Evolutionary conservation across 352 stramenopile genomes (phyloP), one percentile per base, ranked within the genome.

Genomic region (Globisporangium apiculatum): DNA sequence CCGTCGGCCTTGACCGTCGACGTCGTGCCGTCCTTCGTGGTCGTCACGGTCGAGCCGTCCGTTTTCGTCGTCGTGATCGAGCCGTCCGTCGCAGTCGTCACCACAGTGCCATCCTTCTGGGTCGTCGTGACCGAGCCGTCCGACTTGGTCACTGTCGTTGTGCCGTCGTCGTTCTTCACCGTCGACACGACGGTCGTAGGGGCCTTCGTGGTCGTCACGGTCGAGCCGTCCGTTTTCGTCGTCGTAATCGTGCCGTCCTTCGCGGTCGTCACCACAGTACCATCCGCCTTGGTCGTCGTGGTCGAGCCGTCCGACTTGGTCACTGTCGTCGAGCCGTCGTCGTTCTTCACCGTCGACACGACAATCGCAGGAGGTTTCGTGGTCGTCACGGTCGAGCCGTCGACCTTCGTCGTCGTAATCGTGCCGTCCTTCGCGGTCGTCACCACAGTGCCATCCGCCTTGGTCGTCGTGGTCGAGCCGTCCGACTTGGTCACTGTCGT

Each of bases 131-230:
- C 58, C 8, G 56, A 61, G 1, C 51, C 46, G 4, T 62, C 60
- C 15, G 60, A 51, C 7, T 64, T 57, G 31, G 59, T 61, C 17
- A 67, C 54, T 1, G 37, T 60, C 51, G 58, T 71, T 5, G 51
- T 54, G 11, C 58, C 58, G 18, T 67, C 67, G 7, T 66, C 42
- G 42, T 57, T 61, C n/a, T 58, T 61, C 1, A 31, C 47, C 0
- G 69, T 65, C 15, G 57, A 64, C 8, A 63, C 69, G 24, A 35
- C 45, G 2, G 68, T 64, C 1, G 46, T 51, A 1, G 47, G 40
- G 3, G 55, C 50, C 35, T 63, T 62, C 10, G 36, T 52, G 15
- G 55, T 60, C 37, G 55, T 53, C 36, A 52, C 48, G n/a, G 36
- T 53, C 43, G 41, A 36, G 17, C 55, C 55, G 17, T 60, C 55